Percentiles rank a stretch among this genome's conserved stretches.
Evolutionary conservation across 2,329 filamentous ascomycete species (phyloP).

Genomic region (Paracamarosporium sp.): DNA sequence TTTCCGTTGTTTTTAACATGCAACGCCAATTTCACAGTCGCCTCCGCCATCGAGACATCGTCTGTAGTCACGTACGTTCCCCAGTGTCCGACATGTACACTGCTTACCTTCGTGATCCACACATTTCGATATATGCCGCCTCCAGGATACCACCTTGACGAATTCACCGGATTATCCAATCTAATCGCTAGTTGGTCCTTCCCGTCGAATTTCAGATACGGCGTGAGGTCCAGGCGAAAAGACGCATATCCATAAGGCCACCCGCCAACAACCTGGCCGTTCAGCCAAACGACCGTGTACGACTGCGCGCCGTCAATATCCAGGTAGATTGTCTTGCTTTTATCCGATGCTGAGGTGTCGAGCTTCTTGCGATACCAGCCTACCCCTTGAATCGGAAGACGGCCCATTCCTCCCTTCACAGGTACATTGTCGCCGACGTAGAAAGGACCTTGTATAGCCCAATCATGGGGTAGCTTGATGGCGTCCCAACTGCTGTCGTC

Average conservation of each 20-base stretch:
- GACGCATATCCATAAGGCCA: conserved; percentile 60
- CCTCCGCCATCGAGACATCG: conserved; percentile 53
- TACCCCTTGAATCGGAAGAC: conserved; percentile 57
- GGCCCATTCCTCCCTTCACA: conserved; percentile 50
- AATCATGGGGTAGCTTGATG: conserved; percentile 56
- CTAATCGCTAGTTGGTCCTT: conserved; percentile 57
- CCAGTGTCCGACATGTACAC: conserved; percentile 56
- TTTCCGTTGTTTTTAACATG: conserved; percentile 55
- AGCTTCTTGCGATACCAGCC: conserved; percentile 58
- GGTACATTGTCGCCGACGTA: conserved; percentile 25
- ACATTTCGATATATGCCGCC: conserved; percentile 61
- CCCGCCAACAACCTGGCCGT: conserved; percentile 56
- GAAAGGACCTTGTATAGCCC: conserved; percentile 56
- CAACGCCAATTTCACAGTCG: conserved; percentile 53
- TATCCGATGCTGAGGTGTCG: conserved; percentile 22
- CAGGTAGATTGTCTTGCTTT: conserved; percentile 51
- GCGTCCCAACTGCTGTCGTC: conserved; percentile 51
- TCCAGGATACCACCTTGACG: conserved; percentile 61
- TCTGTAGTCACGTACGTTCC: conserved; percentile 58
- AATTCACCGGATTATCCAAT: conserved; percentile 55
- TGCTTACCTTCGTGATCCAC: conserved; percentile 57
- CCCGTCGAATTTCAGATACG: conserved; percentile 37
- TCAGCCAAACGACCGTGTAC: conserved; percentile 58
- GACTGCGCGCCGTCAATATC: conserved; percentile 60
- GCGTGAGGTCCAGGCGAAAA: conserved; percentile 57